Evolutionary conservation across 306 rosid genomes (phyloP).

Genomic region (Casuarina cunninghamiana): DNA sequence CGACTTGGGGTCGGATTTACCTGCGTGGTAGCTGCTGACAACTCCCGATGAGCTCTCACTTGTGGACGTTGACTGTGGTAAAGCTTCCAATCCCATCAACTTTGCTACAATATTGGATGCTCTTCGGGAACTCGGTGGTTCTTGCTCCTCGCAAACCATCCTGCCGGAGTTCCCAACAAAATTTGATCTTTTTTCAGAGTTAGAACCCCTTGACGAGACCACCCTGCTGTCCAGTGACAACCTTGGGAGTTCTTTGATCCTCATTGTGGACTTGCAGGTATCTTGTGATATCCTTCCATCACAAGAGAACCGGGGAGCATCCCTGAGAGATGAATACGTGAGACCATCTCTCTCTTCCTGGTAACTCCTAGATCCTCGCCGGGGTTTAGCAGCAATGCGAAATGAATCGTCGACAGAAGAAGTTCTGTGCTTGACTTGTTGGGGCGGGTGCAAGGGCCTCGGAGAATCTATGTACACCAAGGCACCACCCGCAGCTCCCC

Average conservation of each 20-base stretch:
- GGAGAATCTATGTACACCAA: slow-evolving; percentile 77
- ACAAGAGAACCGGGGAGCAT: slow-evolving; percentile 63
- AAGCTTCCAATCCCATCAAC: slow-evolving; percentile 82
- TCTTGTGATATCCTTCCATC: slow-evolving; percentile 65
- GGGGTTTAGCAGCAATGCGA: slow-evolving; percentile 41
- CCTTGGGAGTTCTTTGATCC: slow-evolving; percentile 76
- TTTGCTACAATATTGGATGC: slow-evolving; percentile 69
- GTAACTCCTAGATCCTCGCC: slow-evolving; percentile 47
- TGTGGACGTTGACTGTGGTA: slow-evolving; percentile 46
- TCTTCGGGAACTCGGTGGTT: slow-evolving; percentile 51
- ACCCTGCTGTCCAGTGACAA: slow-evolving; percentile 84
- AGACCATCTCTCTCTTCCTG: slow-evolving; percentile 30
- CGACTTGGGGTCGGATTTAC: slow-evolving; percentile 33
- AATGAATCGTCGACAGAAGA: slow-evolving; percentile 42
- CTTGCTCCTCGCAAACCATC: slow-evolving; percentile 40
- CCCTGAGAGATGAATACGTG: slow-evolving; percentile 23
- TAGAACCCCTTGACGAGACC: slow-evolving; percentile 40
- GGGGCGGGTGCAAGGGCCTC: slow-evolving; percentile 50
- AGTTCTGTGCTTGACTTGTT: slow-evolving; percentile 37
- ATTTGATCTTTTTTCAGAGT: slow-evolving; percentile 47
- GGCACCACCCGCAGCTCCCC: slow-evolving; percentile 41
- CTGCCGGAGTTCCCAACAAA: slow-evolving; percentile 31
- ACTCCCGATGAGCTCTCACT: slow-evolving; percentile 29
- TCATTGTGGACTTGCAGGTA: slow-evolving; percentile 48
- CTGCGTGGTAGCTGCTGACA: slow-evolving; percentile 23